Evolutionary conservation across 768 basidiomycete genomes (phyloP), one percentile per base, ranked within the genome.

Genomic region (Tylopilus vinaceipallidus): DNA sequence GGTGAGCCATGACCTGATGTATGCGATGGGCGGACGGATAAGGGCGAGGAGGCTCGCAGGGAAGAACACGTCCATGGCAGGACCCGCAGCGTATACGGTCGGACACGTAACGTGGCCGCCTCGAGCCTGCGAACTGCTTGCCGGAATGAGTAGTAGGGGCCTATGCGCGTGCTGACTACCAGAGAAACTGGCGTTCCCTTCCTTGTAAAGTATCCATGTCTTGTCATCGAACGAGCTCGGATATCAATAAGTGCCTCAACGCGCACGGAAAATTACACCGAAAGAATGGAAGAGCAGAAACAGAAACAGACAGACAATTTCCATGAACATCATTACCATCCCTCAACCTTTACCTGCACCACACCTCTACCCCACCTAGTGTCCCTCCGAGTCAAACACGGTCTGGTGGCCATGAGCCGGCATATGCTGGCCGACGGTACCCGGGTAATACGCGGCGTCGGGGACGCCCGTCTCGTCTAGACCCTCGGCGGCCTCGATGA

Each of bases 401-500:
- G 78, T 89, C 37, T 66, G 71, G 46, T 74, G 70, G 27, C 71
- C 68, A 22, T 72, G 68, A 17, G 76, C 58, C 8, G 74, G 68
- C 55, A 83, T 74, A 57, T 85, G 84, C 42, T 78, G 77, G n/a
- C 83, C 82, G 2, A 71, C 71, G 11, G 77, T 71, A 29, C 78
- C 74, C 0, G 94, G 94, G 23, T 94, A 82, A 64, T 91, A 97
- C 3, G 90, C 80, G 23, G 79, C 73, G 20, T 87, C 80, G 0
- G 94, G 93, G 19, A 95, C 71, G 3, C 84, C 84, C 0, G 75
- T 72, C 73, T 97, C 94, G 64, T 97, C 94, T 41, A 95, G 72
- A 29, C 94, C 94, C 69, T 95, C 94, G 8, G 92, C 92, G 29
- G 91, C 88, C 71, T 98, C 95, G 58, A 99, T 95, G 62, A 98